These are phyloP conservation scores for Ceratocystis papillata DNA, from an alignment of 2,329 filamentous ascomycete genomes.

Conservation along the genomic window DNA sequence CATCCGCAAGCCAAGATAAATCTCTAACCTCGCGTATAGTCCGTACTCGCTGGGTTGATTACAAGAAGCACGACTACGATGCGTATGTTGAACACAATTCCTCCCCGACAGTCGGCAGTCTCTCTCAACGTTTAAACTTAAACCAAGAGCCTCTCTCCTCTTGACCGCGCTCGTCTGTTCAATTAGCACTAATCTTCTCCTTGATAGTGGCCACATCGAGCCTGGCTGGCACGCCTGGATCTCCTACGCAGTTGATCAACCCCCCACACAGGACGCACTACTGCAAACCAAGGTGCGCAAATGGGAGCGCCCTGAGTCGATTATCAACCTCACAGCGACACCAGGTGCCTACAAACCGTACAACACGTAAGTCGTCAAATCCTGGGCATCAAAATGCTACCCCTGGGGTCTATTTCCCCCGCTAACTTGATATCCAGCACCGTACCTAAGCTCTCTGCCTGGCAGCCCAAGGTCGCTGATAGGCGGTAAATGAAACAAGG, in stretches of 20 bases:
- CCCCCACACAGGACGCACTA: conserved; percentile 65
- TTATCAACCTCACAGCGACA: conserved; percentile 63
- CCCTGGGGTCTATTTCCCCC: not conserved
- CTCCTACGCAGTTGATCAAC: conserved; percentile 80
- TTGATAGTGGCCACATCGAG: conserved; percentile 59
- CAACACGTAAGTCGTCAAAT: conserved; percentile 62
- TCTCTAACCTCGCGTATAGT: conserved; percentile 42
- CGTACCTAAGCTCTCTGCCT: conserved; percentile 44
- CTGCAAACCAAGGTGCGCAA: conserved; percentile 54
- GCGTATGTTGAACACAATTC: conserved; percentile 31
- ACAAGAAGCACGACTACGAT: conserved; percentile 76
- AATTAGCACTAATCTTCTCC: no score
- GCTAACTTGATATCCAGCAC: conserved; percentile 31
- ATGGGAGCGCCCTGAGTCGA: conserved; percentile 65
- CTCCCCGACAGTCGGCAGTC: not conserved
- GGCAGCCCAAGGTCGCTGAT: conserved; percentile 37
- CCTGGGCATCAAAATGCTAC: not conserved
- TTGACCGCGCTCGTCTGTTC: not conserved
- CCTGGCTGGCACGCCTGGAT: conserved; percentile 99
- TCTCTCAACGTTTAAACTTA: no score
- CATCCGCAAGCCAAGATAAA: not conserved
- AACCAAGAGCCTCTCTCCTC: not conserved
- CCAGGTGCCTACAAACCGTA: conserved; percentile 84
- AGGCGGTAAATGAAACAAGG: conserved; percentile 25
- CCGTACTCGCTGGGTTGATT: conserved; percentile 95